Conservation (phyloP, 2,329 filamentous ascomycete species). For the Cercospora zeae-maydis region DNA sequence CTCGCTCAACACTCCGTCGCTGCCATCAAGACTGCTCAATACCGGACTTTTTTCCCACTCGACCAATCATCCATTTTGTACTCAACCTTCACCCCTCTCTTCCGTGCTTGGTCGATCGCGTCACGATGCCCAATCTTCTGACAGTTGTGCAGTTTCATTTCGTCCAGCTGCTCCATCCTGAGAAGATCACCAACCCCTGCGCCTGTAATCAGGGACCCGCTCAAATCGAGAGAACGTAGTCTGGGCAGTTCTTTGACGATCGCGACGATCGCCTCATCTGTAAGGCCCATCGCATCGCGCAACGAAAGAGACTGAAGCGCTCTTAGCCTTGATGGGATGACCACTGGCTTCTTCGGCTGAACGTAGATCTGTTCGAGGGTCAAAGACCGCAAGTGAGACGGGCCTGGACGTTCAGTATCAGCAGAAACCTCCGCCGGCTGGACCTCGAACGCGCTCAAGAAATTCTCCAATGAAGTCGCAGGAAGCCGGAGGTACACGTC, state of each 20-base stretch:
- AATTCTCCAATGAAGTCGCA: neutral
- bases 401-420: neutral
- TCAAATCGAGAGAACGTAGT: slow-evolving; percentile 37
- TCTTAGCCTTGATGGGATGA: neutral
- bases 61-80: slow-evolving; percentile 15
- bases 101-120: slow-evolving; percentile 41
- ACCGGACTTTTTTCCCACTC: slow-evolving; percentile 25
- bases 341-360: neutral
- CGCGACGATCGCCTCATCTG: neutral
- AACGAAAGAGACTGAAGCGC: neutral
- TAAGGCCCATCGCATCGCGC: neutral
- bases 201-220: slow-evolving; percentile 40
- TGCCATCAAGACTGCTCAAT: neutral
- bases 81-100: slow-evolving; percentile 36
- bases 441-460: neutral
- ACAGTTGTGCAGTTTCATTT: slow-evolving; percentile 39
- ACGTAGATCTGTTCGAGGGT: neutral
- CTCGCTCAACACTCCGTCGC: neutral
- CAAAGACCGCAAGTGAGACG: neutral
- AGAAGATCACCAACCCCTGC: slow-evolving; percentile 41
- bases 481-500: neutral
- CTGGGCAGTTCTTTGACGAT: slow-evolving; percentile 26
- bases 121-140: slow-evolving; percentile 36
- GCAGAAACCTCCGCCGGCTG: neutral
- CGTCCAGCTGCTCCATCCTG: slow-evolving; percentile 25